These are phyloP conservation scores for Lactuca sativa DNA, from an alignment of 129 eudicot genomes.

Conservation along the genomic window DNA sequence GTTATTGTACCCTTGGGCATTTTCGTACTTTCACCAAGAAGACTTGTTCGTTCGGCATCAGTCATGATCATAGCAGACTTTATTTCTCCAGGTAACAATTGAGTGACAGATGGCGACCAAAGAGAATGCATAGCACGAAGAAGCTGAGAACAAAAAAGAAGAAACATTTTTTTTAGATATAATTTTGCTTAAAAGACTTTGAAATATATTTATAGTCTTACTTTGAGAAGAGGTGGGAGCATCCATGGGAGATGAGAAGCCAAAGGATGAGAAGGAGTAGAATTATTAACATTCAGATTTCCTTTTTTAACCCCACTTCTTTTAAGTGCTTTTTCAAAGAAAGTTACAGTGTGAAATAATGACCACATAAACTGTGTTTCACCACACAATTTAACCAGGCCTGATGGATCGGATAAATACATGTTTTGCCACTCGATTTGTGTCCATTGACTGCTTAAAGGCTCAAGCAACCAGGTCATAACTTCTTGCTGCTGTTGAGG, in stretches of 20 bases:
- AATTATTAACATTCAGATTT: slow-evolving; percentile 37
- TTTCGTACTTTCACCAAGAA: slow-evolving; percentile 83
- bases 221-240: slow-evolving; percentile 97
- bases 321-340: slow-evolving; percentile 98
- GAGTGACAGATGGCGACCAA: slow-evolving; percentile 85
- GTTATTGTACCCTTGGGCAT: slow-evolving; percentile 51
- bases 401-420: slow-evolving; percentile 77
- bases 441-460: slow-evolving; percentile 90
- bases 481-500: slow-evolving; percentile 97
- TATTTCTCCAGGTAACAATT: slow-evolving; percentile 81
- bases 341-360: slow-evolving; percentile 84
- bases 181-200: background rate
- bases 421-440: slow-evolving; percentile 89
- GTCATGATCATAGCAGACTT: slow-evolving; percentile 83
- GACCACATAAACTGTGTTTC: slow-evolving; percentile 96
- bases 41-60: slow-evolving; percentile 74
- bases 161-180: background rate
- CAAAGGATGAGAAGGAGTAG: slow-evolving; percentile 69
- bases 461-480: slow-evolving; percentile 94
- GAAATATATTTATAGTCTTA: slow-evolving; percentile 18
- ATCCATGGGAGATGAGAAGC: slow-evolving; percentile 91
- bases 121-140: slow-evolving; percentile 94
- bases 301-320: slow-evolving; percentile 70
- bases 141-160: slow-evolving; percentile 47
- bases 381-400: slow-evolving; percentile 71